Conservation (phyloP, 441 rosid species). For the Erysimum cheiri region DNA sequence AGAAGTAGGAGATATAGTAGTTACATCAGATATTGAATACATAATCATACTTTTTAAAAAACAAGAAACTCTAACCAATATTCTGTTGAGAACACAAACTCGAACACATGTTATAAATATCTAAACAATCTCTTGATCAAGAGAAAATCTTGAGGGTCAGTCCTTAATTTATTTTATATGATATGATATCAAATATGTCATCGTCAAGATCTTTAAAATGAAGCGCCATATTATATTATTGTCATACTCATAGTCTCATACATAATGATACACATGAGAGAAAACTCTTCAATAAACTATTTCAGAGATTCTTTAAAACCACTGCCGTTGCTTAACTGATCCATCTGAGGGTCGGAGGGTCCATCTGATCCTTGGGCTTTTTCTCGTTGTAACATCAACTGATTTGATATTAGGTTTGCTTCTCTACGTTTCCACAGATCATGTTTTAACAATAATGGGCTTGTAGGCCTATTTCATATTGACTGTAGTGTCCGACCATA, state of each 20-base stretch:
- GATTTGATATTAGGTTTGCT: no score
- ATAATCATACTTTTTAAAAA: not conserved
- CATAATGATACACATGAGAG: not conserved
- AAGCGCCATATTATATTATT: not conserved
- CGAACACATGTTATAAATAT: not conserved
- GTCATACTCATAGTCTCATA: not conserved
- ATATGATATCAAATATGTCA: slow-evolving; percentile 13
- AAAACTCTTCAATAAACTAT: not conserved
- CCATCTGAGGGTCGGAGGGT: no score
- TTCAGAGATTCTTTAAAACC: no score
- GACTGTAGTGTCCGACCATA: not conserved
- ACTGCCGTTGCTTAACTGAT: no score
- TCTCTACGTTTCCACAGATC: no score
- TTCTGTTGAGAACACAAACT: not conserved
- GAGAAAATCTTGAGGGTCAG: slow-evolving; percentile 9
- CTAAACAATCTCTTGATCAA: not conserved
- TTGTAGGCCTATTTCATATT: not conserved
- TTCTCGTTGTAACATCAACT: no score
- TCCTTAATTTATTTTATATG: not conserved
- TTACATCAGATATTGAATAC: slow-evolving; percentile 6
- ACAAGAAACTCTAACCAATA: not conserved
- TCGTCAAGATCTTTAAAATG: not conserved
- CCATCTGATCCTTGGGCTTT: no score
- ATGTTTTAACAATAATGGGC: no score
- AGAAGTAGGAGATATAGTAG: slow-evolving; percentile 4